phyloP scores from a whole-genome alignment of 2,329 filamentous ascomycete species.

The Colletotrichum gloeosporioides region DNA sequence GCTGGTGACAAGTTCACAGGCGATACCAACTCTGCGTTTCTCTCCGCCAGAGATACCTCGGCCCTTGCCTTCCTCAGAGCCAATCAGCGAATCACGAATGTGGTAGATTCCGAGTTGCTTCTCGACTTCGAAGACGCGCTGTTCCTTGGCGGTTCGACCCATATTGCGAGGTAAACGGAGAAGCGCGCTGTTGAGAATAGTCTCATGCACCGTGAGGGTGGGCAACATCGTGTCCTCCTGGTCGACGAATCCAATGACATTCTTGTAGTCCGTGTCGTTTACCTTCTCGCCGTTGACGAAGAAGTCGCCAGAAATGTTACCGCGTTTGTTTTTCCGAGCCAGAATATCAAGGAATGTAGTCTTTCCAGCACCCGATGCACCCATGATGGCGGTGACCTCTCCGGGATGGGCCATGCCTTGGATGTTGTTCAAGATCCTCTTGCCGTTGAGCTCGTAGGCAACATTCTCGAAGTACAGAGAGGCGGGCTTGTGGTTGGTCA shows the following conservation, averaged over 20 bases:
- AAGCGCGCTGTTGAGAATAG: slow-evolving; percentile 91
- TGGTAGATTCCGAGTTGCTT: slow-evolving; percentile 93
- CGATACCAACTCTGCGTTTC: slow-evolving; percentile 94
- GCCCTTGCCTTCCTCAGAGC: slow-evolving; percentile 92
- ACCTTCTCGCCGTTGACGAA: slow-evolving; percentile 95
- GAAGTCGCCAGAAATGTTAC: slow-evolving; percentile 78
- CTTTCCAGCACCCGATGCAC: slow-evolving; percentile 95
- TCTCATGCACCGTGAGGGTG: slow-evolving; percentile 96
- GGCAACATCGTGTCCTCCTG: slow-evolving; percentile 98
- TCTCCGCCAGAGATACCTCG: slow-evolving; percentile 97
- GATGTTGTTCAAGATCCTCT: slow-evolving; percentile 80
- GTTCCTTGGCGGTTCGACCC: slow-evolving; percentile 86
- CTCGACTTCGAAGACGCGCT: slow-evolving; percentile 90
- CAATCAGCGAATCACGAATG: slow-evolving; percentile 94
- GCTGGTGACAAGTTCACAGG: slow-evolving; percentile 96
- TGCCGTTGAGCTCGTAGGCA: slow-evolving; percentile 85
- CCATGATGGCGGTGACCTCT: slow-evolving; percentile 98
- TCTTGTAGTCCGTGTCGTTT: slow-evolving; percentile 82
- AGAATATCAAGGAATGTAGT: slow-evolving; percentile 97
- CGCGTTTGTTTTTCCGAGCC: slow-evolving; percentile 95
- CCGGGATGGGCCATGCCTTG: slow-evolving; percentile 90
- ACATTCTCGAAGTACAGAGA: slow-evolving; percentile 89
- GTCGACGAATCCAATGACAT: slow-evolving; percentile 94
- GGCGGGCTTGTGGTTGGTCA: slow-evolving; percentile 91
- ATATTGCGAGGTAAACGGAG: slow-evolving; percentile 92